These are phyloP conservation scores for Capsella bursapastoris DNA, from an alignment of 345 rosid species.

Conservation along the genomic window DNA sequence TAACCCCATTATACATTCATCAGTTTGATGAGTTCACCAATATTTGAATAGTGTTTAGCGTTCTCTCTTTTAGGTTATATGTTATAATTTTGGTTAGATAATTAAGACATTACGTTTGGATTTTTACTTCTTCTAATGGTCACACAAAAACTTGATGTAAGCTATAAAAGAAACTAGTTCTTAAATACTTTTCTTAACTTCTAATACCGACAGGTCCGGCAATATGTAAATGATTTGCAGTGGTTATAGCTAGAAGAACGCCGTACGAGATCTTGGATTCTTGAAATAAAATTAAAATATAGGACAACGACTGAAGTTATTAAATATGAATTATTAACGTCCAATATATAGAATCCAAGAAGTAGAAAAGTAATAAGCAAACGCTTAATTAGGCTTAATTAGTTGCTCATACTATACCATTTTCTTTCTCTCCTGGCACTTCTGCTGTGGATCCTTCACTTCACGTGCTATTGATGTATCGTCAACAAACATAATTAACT, in stretches of 20 bases:
- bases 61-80: no score
- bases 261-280: slow-evolving; percentile 25
- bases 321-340: background rate
- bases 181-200: background rate
- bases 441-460: slow-evolving; percentile 11
- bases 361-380: slow-evolving; percentile 26
- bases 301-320: slow-evolving; percentile 26
- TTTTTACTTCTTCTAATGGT: no score
- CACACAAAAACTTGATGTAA: background rate
- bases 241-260: slow-evolving; percentile 10
- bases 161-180: background rate
- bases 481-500: slow-evolving; percentile 27
- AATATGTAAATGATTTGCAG: background rate
- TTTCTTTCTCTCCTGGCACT: slow-evolving; percentile 5
- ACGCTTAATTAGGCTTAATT: background rate
- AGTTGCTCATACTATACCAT: background rate
- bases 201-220: background rate
- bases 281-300: background rate
- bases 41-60: no score
- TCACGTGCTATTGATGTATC: slow-evolving; percentile 29
- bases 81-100: no score
- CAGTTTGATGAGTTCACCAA: no score
- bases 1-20: no score
- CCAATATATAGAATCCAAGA: slow-evolving; percentile 28
- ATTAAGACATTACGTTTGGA: no score